Base-by-base conservation (phyloP, 306 rosid species). In the Sphenostylis stenocarpa region DNA sequence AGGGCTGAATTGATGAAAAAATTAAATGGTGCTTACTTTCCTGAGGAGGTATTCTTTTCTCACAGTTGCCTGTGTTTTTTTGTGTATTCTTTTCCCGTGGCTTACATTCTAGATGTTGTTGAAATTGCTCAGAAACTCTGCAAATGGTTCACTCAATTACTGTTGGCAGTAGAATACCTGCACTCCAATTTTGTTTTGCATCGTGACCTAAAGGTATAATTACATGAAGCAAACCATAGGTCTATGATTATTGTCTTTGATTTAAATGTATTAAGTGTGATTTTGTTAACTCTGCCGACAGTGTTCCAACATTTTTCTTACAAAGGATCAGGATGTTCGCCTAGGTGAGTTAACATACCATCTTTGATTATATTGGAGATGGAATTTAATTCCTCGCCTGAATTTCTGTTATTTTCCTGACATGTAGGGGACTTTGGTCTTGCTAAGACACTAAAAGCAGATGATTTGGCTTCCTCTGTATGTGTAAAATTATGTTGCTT, bases 1-100 rank as follows among this genome's bases (percentile, higher is more conserved):
- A 96, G 99, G 96, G 99, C 98, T 41, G 99, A 92, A 83, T 58
- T 84, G 84, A 96, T 96, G 99, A 96, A 96, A 84, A 96, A 91
- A 81, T 76, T 86, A 45, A 89, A 96, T 70, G 96, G 97, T 76
- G 85, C 84, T 81, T 89, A 79, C 87, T 96, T 96, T 85, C 96
- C 98, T 0, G 99, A 93, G 80, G 99, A 93, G 94, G 99, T 93
- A 87, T 69, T 77, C 56, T 78, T 44, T 26, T 83, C 20, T 73
- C 52, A 52, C 1, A 36, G 49, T 5, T 48, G 57, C 44, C 14
- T 62, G 48, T 74, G 57, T 45, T 41, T 28, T 19, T 74, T 60
- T 17, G 16, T 45, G 17, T 33, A 16, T 39, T 31, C 6, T 68
- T 84, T 73, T 49, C 41, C 33, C 70, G 47, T 64, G 76, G 75